Conservation (phyloP, 345 rosid species). For the Zanthoxylum bungeanum region DNA sequence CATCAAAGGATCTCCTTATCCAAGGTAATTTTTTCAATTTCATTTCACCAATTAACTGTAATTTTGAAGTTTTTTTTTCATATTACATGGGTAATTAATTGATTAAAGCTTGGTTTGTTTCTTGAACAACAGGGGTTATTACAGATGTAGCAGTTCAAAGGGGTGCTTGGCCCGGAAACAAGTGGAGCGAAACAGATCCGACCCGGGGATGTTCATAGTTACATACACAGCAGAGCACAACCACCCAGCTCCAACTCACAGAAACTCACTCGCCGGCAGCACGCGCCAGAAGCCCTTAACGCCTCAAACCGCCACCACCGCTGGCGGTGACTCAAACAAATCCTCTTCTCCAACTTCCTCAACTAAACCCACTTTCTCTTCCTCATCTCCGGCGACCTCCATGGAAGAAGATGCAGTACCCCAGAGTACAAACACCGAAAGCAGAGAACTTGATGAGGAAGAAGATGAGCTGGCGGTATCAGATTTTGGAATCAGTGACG, state of each 20-base stretch:
- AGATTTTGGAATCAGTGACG: slow-evolving; percentile 64
- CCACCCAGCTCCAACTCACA: slow-evolving; percentile 93
- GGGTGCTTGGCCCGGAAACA: slow-evolving; percentile 97
- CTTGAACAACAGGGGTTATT: slow-evolving; percentile 65
- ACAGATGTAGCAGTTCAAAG: slow-evolving; percentile 93
- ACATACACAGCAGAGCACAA: slow-evolving; percentile 96
- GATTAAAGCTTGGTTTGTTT: slow-evolving; percentile 13
- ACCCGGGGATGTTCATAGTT: slow-evolving; percentile 82
- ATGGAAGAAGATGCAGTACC: slow-evolving; percentile 43
- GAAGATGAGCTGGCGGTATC: slow-evolving; percentile 60
- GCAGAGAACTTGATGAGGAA: slow-evolving; percentile 55
- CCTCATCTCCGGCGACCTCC: slow-evolving; percentile 58
- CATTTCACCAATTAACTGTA: neutral
- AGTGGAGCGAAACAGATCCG: slow-evolving; percentile 97
- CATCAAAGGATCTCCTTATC: slow-evolving; percentile 97
- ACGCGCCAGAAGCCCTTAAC: slow-evolving; percentile 67
- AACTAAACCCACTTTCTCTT: slow-evolving; percentile 31
- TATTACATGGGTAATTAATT: neutral
- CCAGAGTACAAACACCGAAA: slow-evolving; percentile 35
- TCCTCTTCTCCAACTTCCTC: slow-evolving; percentile 19
- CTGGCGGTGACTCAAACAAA: slow-evolving; percentile 30
- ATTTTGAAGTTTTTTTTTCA: neutral
- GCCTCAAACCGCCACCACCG: slow-evolving; percentile 20
- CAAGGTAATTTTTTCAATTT: slow-evolving; percentile 53
- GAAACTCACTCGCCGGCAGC: slow-evolving; percentile 91